These are phyloP conservation scores for Saussurea involucrata DNA, from an alignment of 129 eudicot species.

Conservation along the genomic window DNA sequence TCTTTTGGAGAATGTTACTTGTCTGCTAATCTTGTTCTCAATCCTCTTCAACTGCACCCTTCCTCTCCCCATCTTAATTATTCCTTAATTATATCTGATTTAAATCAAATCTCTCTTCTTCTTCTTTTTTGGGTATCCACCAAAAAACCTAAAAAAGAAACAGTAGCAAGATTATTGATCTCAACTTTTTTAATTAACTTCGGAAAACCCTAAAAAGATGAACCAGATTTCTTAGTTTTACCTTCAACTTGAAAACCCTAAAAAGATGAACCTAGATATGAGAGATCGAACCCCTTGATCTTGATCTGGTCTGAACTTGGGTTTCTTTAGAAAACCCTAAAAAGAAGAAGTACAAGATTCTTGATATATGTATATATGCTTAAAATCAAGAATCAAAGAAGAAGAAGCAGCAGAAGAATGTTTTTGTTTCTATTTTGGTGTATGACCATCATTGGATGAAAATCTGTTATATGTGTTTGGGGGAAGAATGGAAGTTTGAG, in stretches of 20 bases:
- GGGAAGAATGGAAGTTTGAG: background rate
- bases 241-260: conserved; percentile 3
- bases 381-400: conserved; percentile 2
- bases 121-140: background rate
- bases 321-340: conserved; percentile 27
- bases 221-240: conserved; percentile 17
- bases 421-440: conserved; percentile 39
- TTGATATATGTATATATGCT: background rate
- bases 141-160: conserved; percentile 21
- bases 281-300: conserved; percentile 8
- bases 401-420: conserved; percentile 25
- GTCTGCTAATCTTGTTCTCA: conserved; percentile 91
- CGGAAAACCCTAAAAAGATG: conserved; percentile 11
- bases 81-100: background rate
- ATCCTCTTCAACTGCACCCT: conserved; percentile 84
- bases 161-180: conserved; percentile 5
- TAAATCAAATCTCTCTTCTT: background rate
- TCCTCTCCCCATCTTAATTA: conserved; percentile 72
- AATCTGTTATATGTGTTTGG: conserved; percentile 26
- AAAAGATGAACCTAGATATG: background rate
- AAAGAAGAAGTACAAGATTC: conserved; percentile 16
- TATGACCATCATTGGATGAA: conserved; percentile 23
- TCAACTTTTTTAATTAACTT: background rate
- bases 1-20: conserved; percentile 86
- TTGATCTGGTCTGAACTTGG: conserved; percentile 14